These are phyloP conservation scores for Aquanectria penicillioides DNA, from an alignment of 2,329 filamentous ascomycete genomes.

Conservation along the genomic window DNA sequence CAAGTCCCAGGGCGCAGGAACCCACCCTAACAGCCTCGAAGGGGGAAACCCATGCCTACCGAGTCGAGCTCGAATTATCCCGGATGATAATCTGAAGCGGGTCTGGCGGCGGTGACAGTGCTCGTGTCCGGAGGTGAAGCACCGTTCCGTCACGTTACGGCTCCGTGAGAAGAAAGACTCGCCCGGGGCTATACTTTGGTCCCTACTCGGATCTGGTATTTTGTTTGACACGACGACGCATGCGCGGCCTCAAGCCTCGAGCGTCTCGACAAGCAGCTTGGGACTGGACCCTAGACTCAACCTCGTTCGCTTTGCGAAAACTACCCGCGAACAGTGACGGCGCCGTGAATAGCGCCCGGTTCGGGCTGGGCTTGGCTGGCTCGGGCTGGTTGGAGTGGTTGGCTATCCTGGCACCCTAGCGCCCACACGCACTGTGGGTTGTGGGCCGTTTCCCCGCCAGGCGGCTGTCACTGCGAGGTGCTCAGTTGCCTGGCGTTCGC, in stretches of 20 bases:
- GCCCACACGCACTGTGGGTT: conserved; percentile 9
- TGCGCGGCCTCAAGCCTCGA: conserved; percentile 5
- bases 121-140: conserved; percentile 22
- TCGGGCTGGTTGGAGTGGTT: conserved; percentile 11
- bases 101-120: conserved; percentile 1
- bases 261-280: not conserved
- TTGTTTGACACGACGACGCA: conserved; percentile 5
- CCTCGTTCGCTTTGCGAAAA: conserved; percentile 14
- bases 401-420: conserved; percentile 20
- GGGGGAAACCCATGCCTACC: not conserved
- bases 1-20: conserved; percentile 22
- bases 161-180: conserved; percentile 7
- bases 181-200: not conserved
- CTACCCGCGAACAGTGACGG: conserved; percentile 9
- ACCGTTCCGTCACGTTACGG: conserved; percentile 4
- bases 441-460: conserved; percentile 35
- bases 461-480: conserved; percentile 37
- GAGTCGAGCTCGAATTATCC: conserved; percentile 4
- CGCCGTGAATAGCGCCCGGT: conserved; percentile 18
- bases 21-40: conserved; percentile 9
- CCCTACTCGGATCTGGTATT: not conserved
- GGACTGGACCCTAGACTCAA: not conserved
- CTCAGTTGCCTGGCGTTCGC: conserved; percentile 34
- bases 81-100: conserved; percentile 11
- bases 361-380: conserved; percentile 20